Percentiles rank a stretch among this genome's conserved stretches.
Evolutionary conservation across 2,329 filamentous ascomycete genomes (phyloP).

Genomic region (Grosmannia clavigera): DNA sequence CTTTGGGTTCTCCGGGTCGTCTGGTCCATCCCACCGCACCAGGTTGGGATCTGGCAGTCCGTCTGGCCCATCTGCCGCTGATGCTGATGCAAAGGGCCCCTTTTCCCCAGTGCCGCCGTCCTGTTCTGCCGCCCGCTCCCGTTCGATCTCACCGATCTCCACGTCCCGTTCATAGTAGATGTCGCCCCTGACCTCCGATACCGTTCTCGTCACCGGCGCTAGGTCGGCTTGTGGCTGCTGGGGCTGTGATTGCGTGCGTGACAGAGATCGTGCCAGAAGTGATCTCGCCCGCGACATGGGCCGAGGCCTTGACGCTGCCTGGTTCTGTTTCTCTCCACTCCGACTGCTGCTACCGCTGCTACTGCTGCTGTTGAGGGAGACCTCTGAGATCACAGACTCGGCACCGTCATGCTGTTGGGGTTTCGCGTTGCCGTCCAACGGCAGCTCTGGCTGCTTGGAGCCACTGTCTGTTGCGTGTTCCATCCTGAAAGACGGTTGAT

Average conservation of each 20-base stretch:
- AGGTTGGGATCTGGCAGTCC: constrained; percentile 23
- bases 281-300: neutral
- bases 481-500: no score
- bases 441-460: no score
- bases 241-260: neutral
- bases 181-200: constrained; percentile 28
- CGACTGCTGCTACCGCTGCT: neutral
- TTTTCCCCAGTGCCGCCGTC: neutral
- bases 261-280: constrained; percentile 2
- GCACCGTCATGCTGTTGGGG: no score
- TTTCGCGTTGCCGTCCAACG: no score
- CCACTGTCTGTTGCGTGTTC: no score
- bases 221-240: neutral
- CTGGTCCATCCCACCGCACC: constrained; percentile 38
- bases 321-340: no score
- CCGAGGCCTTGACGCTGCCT: neutral
- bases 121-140: constrained; percentile 2
- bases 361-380: neutral
- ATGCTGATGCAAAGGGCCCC: neutral
- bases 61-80: neutral
- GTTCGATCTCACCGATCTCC: constrained; percentile 19
- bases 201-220: constrained; percentile 18
- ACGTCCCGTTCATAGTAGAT: constrained; percentile 24
- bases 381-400: neutral
- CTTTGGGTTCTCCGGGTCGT: constrained; percentile 37